These are phyloP conservation scores for Lentinula sp. DNA, from an alignment of 768 basidiomycete genomes.

Conservation along the genomic window DNA sequence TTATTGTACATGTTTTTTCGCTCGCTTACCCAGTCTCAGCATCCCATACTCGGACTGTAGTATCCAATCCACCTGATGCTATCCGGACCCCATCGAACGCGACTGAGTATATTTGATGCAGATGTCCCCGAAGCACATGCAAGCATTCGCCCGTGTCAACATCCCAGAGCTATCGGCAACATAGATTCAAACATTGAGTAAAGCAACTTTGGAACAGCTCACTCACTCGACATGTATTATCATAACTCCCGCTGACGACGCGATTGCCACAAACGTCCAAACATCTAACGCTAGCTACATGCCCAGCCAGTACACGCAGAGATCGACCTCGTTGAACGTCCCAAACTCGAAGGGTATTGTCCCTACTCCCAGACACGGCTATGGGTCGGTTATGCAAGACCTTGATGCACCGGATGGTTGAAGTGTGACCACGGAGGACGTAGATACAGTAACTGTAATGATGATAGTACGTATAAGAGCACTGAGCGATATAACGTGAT, in stretches of 20 bases:
- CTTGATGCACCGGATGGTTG: constrained; percentile 88
- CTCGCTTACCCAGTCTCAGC: constrained; percentile 70
- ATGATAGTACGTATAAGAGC: no score
- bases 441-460: constrained; percentile 59
- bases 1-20: no score
- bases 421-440: constrained; percentile 75
- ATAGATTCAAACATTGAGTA: background rate
- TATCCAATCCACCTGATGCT: constrained; percentile 87
- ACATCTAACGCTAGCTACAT: constrained; percentile 77
- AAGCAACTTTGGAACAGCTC: background rate
- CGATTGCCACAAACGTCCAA: constrained; percentile 80
- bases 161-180: constrained; percentile 61
- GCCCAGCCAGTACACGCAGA: constrained; percentile 66
- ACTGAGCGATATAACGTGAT: background rate
- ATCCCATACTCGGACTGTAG: constrained; percentile 90
- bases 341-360: constrained; percentile 86
- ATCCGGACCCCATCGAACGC: constrained; percentile 82
- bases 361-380: constrained; percentile 87
- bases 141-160: constrained; percentile 85
- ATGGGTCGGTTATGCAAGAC: constrained; percentile 83
- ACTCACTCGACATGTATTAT: constrained; percentile 75
- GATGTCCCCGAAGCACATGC: constrained; percentile 76
- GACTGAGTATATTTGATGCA: constrained; percentile 85
- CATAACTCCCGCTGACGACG: constrained; percentile 92
- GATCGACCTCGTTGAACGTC: constrained; percentile 78